phyloP scores from a whole-genome alignment of 2,329 filamentous ascomycete species.

The Plenodomus biglobosus region DNA sequence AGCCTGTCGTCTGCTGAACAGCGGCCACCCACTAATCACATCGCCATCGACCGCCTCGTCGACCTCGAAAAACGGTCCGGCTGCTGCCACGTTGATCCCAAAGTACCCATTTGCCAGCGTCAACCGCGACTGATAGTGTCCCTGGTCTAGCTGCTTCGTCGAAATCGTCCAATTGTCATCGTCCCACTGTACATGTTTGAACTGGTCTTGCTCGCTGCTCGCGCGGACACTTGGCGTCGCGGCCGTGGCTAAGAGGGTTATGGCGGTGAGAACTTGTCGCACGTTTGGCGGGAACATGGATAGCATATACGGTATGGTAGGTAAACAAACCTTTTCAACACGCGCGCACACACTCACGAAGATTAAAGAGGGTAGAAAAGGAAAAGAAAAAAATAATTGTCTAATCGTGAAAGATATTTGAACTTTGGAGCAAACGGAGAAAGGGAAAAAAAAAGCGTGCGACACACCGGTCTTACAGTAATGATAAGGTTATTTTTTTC shows the following conservation, averaged over 20 bases:
- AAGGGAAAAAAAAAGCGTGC: background rate
- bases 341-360: no score
- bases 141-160: constrained; percentile 57
- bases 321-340: no score
- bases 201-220: constrained; percentile 26
- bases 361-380: no score
- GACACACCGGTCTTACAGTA: background rate
- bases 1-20: constrained; percentile 63
- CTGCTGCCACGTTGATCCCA: constrained; percentile 64
- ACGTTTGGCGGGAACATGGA: constrained; percentile 3
- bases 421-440: background rate
- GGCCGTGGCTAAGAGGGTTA: constrained; percentile 8
- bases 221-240: constrained; percentile 8
- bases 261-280: background rate
- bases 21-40: constrained; percentile 66
- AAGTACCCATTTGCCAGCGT: constrained; percentile 61
- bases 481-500: no score
- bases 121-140: constrained; percentile 62
- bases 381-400: no score
- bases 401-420: no score
- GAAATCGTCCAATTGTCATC: constrained; percentile 59
- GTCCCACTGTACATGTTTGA: constrained; percentile 58
- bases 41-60: constrained; percentile 55
- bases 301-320: no score
- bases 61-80: constrained; percentile 63